Conservation (phyloP, 116 monocot species). For the Papilionanthe hybrid region DNA sequence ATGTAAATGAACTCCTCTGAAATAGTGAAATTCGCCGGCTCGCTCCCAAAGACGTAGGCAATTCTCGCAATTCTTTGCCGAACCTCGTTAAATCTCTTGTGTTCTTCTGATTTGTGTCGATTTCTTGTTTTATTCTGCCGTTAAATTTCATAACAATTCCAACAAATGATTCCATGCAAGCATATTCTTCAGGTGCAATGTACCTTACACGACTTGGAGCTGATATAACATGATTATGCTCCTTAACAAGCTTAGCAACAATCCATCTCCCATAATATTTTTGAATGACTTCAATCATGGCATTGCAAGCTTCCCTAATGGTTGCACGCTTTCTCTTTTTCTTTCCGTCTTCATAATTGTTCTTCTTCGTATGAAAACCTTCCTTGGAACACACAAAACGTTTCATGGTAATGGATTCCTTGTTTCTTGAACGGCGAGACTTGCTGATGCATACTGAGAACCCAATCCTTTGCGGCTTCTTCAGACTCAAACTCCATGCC, state of each 20-base stretch:
- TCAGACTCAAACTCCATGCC: constrained; percentile 95
- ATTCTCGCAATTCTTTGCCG: too few relatives aligned
- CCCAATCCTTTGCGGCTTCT: constrained; percentile 80
- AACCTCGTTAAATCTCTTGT: too few relatives aligned
- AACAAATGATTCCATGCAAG: constrained; percentile 61
- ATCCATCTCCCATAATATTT: constrained; percentile 82
- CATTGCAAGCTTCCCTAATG: constrained; percentile 89
- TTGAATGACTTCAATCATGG: constrained; percentile 89
- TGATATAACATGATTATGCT: constrained; percentile 81
- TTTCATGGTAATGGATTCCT: constrained; percentile 87
- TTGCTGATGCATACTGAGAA: constrained; percentile 89
- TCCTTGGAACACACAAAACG: constrained; percentile 94
- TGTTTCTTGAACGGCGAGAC: constrained; percentile 81
- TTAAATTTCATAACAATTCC: too few relatives aligned
- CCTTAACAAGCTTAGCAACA: constrained; percentile 77
- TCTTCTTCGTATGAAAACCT: constrained; percentile 65
- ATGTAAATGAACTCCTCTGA: too few relatives aligned
- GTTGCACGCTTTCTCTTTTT: constrained; percentile 77
- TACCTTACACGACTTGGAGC: constrained; percentile 75
- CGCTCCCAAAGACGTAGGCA: too few relatives aligned
- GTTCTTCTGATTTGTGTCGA: too few relatives aligned
- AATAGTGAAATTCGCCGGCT: too few relatives aligned
- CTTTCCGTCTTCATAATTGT: constrained; percentile 62
- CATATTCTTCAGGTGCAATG: constrained; percentile 73
- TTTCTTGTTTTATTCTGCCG: too few relatives aligned